Evolutionary conservation across 169 alveolate species (phyloP).

Genomic region (Eimeria acervulina): DNA sequence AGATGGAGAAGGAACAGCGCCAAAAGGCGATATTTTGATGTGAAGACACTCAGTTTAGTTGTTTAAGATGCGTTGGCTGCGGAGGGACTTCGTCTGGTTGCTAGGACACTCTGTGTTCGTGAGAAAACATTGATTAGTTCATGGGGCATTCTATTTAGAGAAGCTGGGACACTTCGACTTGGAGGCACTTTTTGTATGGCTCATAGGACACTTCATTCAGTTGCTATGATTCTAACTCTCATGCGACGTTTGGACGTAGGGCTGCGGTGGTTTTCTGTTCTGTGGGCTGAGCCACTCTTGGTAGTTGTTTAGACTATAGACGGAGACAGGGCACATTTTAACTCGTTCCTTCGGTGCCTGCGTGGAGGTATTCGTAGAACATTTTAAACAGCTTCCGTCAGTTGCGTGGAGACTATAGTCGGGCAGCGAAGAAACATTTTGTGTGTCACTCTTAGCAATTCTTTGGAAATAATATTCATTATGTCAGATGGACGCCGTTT

Average conservation of each 20-base stretch:
- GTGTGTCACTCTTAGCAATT: no score
- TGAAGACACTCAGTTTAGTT: neutral
- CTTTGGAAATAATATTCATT: no score
- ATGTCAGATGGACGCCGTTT: no score
- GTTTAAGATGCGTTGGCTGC: neutral
- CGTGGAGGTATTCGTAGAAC: no score
- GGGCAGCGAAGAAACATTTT: neutral
- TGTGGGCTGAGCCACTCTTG: neutral
- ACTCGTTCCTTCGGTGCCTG: no score
- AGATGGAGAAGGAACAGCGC: constrained; percentile 28
- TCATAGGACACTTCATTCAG: neutral
- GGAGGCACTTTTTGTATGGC: neutral
- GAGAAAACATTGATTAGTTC: neutral
- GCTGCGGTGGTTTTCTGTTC: neutral
- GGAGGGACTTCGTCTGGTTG: neutral
- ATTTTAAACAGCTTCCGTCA: no score
- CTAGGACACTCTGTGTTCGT: neutral
- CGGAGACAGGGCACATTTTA: neutral
- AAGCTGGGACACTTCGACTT: neutral
- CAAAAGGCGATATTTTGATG: neutral
- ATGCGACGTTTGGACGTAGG: neutral
- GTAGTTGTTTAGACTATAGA: neutral
- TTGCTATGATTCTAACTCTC: neutral
- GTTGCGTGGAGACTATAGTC: no score
- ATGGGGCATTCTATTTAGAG: neutral